phyloP scores from a whole-genome alignment of 768 basidiomycete genomes.

The Phylloporus rhodoxanthus region DNA sequence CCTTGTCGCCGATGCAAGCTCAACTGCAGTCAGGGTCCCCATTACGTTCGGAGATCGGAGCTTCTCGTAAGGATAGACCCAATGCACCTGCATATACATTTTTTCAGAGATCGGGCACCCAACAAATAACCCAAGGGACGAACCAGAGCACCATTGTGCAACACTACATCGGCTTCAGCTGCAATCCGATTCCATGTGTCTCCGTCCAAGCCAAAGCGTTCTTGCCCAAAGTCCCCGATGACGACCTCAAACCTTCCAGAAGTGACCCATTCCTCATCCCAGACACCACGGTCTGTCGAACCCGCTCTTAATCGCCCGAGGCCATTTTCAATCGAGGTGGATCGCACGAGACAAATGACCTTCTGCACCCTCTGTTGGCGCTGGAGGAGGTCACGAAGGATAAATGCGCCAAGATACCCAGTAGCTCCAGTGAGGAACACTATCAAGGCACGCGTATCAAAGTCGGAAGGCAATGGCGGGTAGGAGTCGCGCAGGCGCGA shows the following conservation, averaged over 20 bases:
- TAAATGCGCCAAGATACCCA: conserved; percentile 93
- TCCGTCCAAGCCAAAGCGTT: conserved; percentile 64
- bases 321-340: conserved; percentile 54
- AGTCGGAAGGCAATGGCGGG: conserved; percentile 52
- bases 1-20: conserved; percentile 67
- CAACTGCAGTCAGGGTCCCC: conserved; percentile 77
- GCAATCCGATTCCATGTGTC: conserved; percentile 63
- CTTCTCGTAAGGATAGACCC: conserved; percentile 97
- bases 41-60: conserved; percentile 90
- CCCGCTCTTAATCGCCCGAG: conserved; percentile 64
- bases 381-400: conserved; percentile 73
- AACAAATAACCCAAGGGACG: conserved; percentile 25
- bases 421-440: conserved; percentile 97
- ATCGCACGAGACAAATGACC: conserved; percentile 90
- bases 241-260: conserved; percentile 70
- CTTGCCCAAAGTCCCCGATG: conserved; percentile 74
- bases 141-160: conserved; percentile 97
- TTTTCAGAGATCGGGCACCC: background rate
- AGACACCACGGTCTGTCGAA: conserved; percentile 74
- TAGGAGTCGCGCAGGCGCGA: conserved; percentile 57
- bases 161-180: conserved; percentile 68
- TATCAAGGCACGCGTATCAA: conserved; percentile 49
- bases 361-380: conserved; percentile 62
- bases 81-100: conserved; percentile 66
- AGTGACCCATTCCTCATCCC: conserved; percentile 79